Base-by-base conservation (phyloP, 1,139 yeast species). In the Williopsis jadinii region DNA sequence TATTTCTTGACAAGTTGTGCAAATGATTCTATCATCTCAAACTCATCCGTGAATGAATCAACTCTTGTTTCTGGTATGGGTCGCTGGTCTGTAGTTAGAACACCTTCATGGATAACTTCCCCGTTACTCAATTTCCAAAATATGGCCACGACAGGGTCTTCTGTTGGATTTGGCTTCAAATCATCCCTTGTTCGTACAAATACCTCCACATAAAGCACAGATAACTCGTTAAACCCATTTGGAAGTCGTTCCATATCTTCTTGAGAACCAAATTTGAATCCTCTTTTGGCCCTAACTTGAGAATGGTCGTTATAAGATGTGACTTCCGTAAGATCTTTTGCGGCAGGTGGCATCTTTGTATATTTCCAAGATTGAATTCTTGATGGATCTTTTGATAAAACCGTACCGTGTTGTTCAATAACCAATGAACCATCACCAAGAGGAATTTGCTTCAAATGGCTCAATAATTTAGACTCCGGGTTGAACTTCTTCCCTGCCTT, bases 401-500 rank as follows among this genome's bases (percentile, higher is more conserved):
- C 8, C 1, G 40, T 31, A 2, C 15, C 27, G 3, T 5, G 38
- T 11, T 30, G 27, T 14, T 34, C 36, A 28, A 46, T 49, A 5
- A 39, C 38, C 6, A 54, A 33, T 11, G 48, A 38, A 12, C 49
- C 49, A 3, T 52, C 56, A 28, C 45, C 28, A 33, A 59, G 52
- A 8, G 52, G 43, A 5, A 59, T 41, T 0, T 60, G 55, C 9
- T 50, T 46, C 13, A 65, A 44, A 28, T 54, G 40, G 8, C 53
- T 44, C 6, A 60, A 34, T 24, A 37, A 19, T 8, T 47, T 48
- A 0, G 67, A 62, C 2, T 50, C 44, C 4, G 65, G 42, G 11
- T 51, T 63, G 47, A 80, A 78, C 49, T 73, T 76, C 44, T 71
- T 76, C 15, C 88, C 88, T 0, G 90, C 88, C 61, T 78, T 80